phyloP scores from a whole-genome alignment of 2,329 filamentous ascomycete species.

The Thyridium curvatum region DNA sequence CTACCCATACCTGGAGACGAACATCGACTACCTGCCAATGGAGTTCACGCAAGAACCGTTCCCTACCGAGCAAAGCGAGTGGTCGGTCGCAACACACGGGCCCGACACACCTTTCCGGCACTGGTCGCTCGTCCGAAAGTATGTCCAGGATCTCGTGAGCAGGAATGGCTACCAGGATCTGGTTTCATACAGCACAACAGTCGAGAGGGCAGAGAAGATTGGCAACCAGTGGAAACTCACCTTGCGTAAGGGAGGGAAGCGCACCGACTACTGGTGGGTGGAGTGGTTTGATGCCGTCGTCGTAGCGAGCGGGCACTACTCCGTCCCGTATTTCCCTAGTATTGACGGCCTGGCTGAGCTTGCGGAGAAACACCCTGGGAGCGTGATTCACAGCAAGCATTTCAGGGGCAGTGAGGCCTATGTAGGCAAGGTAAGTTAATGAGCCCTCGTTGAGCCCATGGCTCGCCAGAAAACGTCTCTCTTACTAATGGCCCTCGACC shows the following conservation, averaged over 20 bases:
- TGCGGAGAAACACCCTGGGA: conserved; percentile 36
- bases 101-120: conserved; percentile 54
- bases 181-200: conserved; percentile 51
- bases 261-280: conserved; percentile 52
- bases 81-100: conserved; percentile 43
- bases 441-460: background rate
- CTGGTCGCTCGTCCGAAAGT: conserved; percentile 49
- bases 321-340: conserved; percentile 43
- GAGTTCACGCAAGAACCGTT: conserved; percentile 50
- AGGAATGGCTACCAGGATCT: conserved; percentile 46
- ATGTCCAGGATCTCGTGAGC: conserved; percentile 44
- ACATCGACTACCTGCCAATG: conserved; percentile 55
- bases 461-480: too few relatives aligned
- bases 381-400: conserved; percentile 49
- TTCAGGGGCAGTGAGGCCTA: conserved; percentile 40
- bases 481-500: background rate
- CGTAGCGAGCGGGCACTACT: conserved; percentile 55
- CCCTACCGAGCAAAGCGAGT: conserved; percentile 30
- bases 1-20: conserved; percentile 60
- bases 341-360: conserved; percentile 42
- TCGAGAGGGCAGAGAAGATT: conserved; percentile 50
- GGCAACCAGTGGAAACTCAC: conserved; percentile 45
- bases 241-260: conserved; percentile 31
- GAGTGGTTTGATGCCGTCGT: conserved; percentile 55
- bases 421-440: conserved; percentile 32